Base-by-base conservation (phyloP, 192 early-diverging fungal species). In the Lobulomyces angularis region DNA sequence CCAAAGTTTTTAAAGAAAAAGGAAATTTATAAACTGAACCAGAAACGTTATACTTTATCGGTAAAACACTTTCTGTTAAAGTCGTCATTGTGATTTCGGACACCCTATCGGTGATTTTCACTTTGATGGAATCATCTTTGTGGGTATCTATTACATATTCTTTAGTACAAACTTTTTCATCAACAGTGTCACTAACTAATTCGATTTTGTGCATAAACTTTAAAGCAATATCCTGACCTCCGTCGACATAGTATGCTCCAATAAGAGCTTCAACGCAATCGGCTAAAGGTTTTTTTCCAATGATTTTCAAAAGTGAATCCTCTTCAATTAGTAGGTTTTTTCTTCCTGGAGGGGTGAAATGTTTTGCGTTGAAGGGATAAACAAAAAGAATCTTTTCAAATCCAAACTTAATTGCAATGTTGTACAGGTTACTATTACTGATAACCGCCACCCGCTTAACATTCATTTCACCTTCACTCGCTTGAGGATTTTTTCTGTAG, bases 181-280 rank as follows among this genome's bases (percentile, higher is more conserved):
- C 32, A 39, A 39, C 12, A 12, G 16, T 30, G 7, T 3, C 44
- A 3, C 35, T 24, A 3, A 61, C 34, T 9, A 67, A 39, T 5
- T 49, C 61, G 42, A 65, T 51, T 16, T 16, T 43, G 1, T 35
- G 11, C 7, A 64, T 27, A 8, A 70, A 33, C 14, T 31, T 9
- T 29, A 53, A 41, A 1, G 48, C 49, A 14, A 37, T 43, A 12
- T 55, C 47, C 1, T 54, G 26, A 1, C 83, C 81, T 14, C 73
- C 69, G 33, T 77, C 76, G 8, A 80, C 27, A 33, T 75, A 77
- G 0, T 69, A 53, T 8, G 54, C 88, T 0, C 88, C 90, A 20
- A 94, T 46, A 1, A 85, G 50, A 0, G 90, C 81, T 47, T 94
- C 90, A 0, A 94, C 62, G 24, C 86, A 64, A 64, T 94, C 90